Evolutionary conservation across 768 basidiomycete species (phyloP).

Genomic region (Pleurotus ostreatus): DNA sequence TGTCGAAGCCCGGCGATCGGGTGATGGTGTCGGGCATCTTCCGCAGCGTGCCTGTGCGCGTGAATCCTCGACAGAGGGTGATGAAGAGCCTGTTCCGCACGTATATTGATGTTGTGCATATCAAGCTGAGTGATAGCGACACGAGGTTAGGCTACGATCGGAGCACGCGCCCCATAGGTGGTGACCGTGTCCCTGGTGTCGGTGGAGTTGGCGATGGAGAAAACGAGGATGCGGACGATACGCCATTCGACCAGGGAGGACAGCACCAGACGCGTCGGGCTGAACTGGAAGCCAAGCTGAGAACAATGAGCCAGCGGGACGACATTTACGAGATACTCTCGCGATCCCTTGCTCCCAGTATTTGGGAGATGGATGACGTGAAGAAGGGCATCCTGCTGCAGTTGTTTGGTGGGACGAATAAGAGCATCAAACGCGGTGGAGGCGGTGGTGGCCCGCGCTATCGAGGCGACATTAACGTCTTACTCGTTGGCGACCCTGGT

Average conservation of each 20-base stretch:
- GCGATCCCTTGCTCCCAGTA: constrained; percentile 85
- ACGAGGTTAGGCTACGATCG: constrained; percentile 72
- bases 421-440: constrained; percentile 87
- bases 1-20: constrained; percentile 94
- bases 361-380: constrained; percentile 98
- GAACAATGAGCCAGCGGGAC: constrained; percentile 63
- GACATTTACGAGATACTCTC: constrained; percentile 88
- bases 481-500: constrained; percentile 97
- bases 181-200: constrained; percentile 65
- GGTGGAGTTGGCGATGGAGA: constrained; percentile 57
- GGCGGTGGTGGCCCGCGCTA: constrained; percentile 96
- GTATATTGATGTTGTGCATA: constrained; percentile 92
- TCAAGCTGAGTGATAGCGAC: constrained; percentile 65
- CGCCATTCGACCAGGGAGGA: constrained; percentile 29
- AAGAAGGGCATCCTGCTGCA: constrained; percentile 98
- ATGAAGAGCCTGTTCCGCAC: constrained; percentile 98
- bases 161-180: constrained; percentile 67
- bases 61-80: constrained; percentile 86
- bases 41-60: constrained; percentile 91
- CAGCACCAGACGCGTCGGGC: constrained; percentile 44
- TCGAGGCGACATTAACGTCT: constrained; percentile 95
- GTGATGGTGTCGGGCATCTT: constrained; percentile 91
- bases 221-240: constrained; percentile 34
- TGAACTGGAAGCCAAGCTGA: constrained; percentile 77
- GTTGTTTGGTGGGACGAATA: constrained; percentile 97